These are phyloP conservation scores for Boletales sp. DNA, from an alignment of 768 basidiomycete species.

Conservation along the genomic window DNA sequence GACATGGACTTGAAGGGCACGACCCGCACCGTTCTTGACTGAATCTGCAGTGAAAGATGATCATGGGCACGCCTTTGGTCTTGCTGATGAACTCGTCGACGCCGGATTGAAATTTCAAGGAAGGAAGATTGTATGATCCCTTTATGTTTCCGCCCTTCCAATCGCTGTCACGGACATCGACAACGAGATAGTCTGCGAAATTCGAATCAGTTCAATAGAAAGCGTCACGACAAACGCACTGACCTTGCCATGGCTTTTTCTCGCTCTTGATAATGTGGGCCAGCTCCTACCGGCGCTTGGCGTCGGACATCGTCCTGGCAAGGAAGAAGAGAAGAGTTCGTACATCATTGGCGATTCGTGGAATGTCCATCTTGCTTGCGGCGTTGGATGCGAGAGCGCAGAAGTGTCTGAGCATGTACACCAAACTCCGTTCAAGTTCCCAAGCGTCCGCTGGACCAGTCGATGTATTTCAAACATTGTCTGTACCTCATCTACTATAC, in stretches of 20 bases:
- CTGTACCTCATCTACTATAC: constrained; percentile 5
- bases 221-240: background rate
- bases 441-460: too few relatives aligned
- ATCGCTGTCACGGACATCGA: constrained; percentile 86
- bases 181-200: constrained; percentile 58
- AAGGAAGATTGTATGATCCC: constrained; percentile 59
- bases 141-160: constrained; percentile 77
- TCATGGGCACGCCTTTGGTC: constrained; percentile 55
- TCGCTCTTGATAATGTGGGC: constrained; percentile 64
- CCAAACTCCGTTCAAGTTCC: background rate
- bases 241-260: constrained; percentile 47
- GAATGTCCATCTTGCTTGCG: constrained; percentile 20
- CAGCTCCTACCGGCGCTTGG: constrained; percentile 50
- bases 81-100: constrained; percentile 58
- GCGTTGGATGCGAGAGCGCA: background rate
- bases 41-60: constrained; percentile 77
- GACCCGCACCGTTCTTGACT: constrained; percentile 68
- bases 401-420: constrained; percentile 6
- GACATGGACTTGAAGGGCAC: background rate
- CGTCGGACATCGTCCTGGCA: constrained; percentile 7
- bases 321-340: constrained; percentile 3
- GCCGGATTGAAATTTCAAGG: constrained; percentile 49
- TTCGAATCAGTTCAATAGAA: background rate
- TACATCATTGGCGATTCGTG: constrained; percentile 19
- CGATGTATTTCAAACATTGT: constrained; percentile 4